Conservation (phyloP, 805 yeast species). For the Yarrowia hollandica region DNA sequence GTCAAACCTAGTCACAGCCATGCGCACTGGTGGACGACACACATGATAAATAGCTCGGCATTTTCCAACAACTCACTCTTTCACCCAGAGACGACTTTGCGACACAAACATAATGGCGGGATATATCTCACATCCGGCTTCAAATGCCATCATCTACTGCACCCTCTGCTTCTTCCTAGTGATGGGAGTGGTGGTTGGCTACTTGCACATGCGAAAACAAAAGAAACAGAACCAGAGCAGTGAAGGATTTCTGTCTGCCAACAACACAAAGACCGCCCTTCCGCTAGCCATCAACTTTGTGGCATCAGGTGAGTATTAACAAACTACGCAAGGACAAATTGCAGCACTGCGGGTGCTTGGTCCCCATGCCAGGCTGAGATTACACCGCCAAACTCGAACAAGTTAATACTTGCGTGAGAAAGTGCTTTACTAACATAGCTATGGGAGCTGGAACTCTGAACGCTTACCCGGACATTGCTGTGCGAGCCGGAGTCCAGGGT, state of each 20-base stretch:
- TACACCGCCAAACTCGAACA: conserved; percentile 80
- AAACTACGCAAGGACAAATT: too few relatives aligned
- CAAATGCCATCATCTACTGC: conserved; percentile 64
- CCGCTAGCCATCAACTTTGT: conserved; percentile 86
- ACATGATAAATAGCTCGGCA: too few relatives aligned
- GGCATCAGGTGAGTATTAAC: conserved; percentile 72
- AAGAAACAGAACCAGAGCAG: conserved; percentile 38
- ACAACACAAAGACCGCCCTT: conserved; percentile 65
- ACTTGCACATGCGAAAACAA: conserved; percentile 47
- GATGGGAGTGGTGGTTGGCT: conserved; percentile 62
- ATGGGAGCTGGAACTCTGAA: conserved; percentile 88
- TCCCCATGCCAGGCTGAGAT: conserved; percentile 63
- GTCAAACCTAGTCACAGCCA: conserved; percentile 12
- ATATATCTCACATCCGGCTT: conserved; percentile 48
- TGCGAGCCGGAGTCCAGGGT: conserved; percentile 83
- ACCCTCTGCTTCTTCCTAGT: conserved; percentile 58
- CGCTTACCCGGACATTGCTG: conserved; percentile 84
- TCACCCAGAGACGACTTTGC: neutral
- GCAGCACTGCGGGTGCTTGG: conserved; percentile 49
- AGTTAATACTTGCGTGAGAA: conserved; percentile 84
- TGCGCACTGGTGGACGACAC: too few relatives aligned
- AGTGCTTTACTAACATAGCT: conserved; percentile 47
- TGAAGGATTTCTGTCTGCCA: conserved; percentile 66
- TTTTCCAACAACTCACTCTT: too few relatives aligned
- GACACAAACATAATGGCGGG: neutral